Base-by-base conservation (phyloP, 805 yeast genomes). In the Candida andamanensis region DNA sequence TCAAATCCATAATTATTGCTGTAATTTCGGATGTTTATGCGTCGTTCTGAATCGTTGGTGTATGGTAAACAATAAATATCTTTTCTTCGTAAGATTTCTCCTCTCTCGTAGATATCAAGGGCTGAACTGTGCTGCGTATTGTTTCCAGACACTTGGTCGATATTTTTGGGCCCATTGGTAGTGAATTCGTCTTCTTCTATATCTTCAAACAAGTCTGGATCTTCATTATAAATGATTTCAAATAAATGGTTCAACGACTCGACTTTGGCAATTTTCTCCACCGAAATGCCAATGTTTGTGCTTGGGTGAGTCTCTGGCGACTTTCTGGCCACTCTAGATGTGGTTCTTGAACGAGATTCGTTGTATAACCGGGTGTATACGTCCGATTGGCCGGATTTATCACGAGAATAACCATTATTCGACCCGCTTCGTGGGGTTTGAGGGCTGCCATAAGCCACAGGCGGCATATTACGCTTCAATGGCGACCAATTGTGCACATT, bases 1-100 rank as follows among this genome's bases (percentile, higher is more conserved):
- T 84, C 94, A 52, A 79, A 83, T 0, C 87, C 89, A 58, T 74
- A 76, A 53, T 80, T 80, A 28, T 56, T 52, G 15, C 49, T 56
- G 33, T 52, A 59, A 41, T 64, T 64, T 24, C 60, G 56, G 13
- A 64, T 53, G 35, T 67, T 62, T 4, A 64, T 55, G 4, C 42
- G 40, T 9, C 56, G 29, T 7, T 10, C 3, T 13, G 15, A 20
- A 13, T 34, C 36, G 25, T 23, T 9, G 6, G 24, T 30, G 7
- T 42, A 46, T 0, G 85, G 82, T 4, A 73, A 50, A 43, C 66
- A 80, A 46, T 69, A 79, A 0, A 80, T 52, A 18, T 67, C 60
- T 11, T 63, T 46, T 28, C 61, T 64, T 37, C 80, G 67, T 24
- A 64, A 48, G 11, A 81, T 56, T 48, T 81, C 86, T 4, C 80